Base-by-base conservation (phyloP, 495 filamentous ascomycete genomes). In the Recurvomyces mirabilis region DNA sequence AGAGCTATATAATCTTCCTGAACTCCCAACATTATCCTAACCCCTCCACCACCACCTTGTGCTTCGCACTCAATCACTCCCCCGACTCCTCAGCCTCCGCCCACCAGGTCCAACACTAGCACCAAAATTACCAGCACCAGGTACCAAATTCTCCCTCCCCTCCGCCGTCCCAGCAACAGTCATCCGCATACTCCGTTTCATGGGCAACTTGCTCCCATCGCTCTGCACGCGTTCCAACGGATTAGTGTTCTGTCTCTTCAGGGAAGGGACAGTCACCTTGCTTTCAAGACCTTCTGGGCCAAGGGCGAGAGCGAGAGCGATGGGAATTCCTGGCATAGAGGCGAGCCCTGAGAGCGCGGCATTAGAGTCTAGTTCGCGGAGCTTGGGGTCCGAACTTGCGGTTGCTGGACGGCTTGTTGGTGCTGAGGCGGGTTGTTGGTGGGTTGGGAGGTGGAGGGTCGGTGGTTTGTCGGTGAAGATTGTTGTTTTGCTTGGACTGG, bases 281-380 rank as follows among this genome's bases (percentile, higher is more conserved):
- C 41, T 51, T 23, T 41, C 38, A 28, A 39, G 44, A n/a, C 53
- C 20, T 31, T 44, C 45, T 22, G 47, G n/a, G 31, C 30, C 44
- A 29, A 35, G 24, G 26, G 42, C 25, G 31, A 42, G 6, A 25
- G 23, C 13, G 12, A 17, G 9, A 15, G 15, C 11, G 3, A 15
- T 12, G 4, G 5, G 5, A 39, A 4, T n/a, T 55, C 53, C 34
- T 51, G 51, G n/a, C 30, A 20, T 7, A 45, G 55, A 42, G 18
- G 57, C 38, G 46, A 34, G 13, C 19, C 26, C 31, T 40, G 29
- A 32, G 13, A 37, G 23, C 11, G 36, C 32, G 12, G 57, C 43
- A 43, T 67, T 67, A 43, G 59, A 51, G 33, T 66, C 63, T 15
- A 65, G 48, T 47, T 66, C 63, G 28, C 60, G 48, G 2, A 66